Conservation (phyloP, 106 monocot species). For the Dactylorhiza incarnata region DNA sequence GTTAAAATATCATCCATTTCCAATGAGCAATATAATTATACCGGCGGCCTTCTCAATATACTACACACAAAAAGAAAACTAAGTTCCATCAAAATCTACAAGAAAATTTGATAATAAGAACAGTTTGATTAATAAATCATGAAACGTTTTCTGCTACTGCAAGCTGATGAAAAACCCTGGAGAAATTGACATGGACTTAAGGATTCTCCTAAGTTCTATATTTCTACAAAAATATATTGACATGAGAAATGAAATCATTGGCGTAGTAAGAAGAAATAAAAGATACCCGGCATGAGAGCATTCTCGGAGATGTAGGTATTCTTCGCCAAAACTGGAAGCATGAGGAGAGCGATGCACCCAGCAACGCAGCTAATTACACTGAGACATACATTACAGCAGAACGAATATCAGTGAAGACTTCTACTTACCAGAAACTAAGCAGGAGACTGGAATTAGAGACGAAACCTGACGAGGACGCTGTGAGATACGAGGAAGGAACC, state of each 20-base stretch:
- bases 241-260: not conserved
- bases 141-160: too few species aligned
- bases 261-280: not conserved
- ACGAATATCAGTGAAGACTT: not conserved
- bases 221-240: not conserved
- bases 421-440: not conserved
- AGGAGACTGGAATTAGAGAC: not conserved
- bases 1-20: not conserved
- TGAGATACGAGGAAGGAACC: constrained; percentile 55
- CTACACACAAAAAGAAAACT: not conserved
- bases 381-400: not conserved
- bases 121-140: too few species aligned
- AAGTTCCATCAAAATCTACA: not conserved
- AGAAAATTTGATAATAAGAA: too few species aligned
- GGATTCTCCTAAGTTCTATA: not conserved
- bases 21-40: not conserved
- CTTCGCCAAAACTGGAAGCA: constrained; percentile 76
- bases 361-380: constrained; percentile 57
- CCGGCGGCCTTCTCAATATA: not conserved
- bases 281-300: constrained; percentile 80
- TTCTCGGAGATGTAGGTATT: constrained; percentile 92
- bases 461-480: constrained; percentile 47
- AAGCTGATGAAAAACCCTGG: not conserved
- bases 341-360: constrained; percentile 41
- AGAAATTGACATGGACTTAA: not conserved